These are phyloP conservation scores for Brassica rapa DNA, from an alignment of 345 rosid species.

Conservation along the genomic window DNA sequence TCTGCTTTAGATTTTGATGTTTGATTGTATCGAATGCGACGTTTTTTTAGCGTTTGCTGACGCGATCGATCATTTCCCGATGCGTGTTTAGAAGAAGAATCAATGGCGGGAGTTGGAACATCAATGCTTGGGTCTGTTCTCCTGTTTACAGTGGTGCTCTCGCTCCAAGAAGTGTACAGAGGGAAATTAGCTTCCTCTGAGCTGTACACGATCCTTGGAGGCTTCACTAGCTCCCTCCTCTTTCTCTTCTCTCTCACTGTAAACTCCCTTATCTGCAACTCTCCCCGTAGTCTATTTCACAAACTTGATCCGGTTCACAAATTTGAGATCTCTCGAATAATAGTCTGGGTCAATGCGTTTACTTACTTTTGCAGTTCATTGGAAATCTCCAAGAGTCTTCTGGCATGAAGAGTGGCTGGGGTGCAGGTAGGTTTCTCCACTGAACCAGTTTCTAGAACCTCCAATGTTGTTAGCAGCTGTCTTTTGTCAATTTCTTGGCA, in stretches of 20 bases:
- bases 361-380: conserved; percentile 53
- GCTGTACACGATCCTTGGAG: conserved; percentile 76
- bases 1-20: not conserved
- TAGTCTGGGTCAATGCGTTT: not conserved
- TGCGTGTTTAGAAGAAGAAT: conserved; percentile 27
- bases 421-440: conserved; percentile 68
- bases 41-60: not conserved
- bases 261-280: conserved; percentile 32
- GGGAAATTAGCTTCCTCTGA: conserved; percentile 75
- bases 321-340: not conserved
- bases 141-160: conserved; percentile 59
- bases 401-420: conserved; percentile 88
- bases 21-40: not conserved
- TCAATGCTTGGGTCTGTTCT: conserved; percentile 72
- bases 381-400: conserved; percentile 64
- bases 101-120: conserved; percentile 72
- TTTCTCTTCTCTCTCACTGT: conserved; percentile 70
- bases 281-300: not conserved
- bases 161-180: conserved; percentile 68
- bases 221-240: conserved; percentile 76
- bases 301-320: too few species aligned
- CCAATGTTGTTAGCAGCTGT: not conserved
- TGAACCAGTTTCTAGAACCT: not conserved
- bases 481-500: not conserved
- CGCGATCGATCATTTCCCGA: not conserved